phyloP scores from a whole-genome alignment of 352 stramenopile species.

The Phytophthora gonapodyides region DNA sequence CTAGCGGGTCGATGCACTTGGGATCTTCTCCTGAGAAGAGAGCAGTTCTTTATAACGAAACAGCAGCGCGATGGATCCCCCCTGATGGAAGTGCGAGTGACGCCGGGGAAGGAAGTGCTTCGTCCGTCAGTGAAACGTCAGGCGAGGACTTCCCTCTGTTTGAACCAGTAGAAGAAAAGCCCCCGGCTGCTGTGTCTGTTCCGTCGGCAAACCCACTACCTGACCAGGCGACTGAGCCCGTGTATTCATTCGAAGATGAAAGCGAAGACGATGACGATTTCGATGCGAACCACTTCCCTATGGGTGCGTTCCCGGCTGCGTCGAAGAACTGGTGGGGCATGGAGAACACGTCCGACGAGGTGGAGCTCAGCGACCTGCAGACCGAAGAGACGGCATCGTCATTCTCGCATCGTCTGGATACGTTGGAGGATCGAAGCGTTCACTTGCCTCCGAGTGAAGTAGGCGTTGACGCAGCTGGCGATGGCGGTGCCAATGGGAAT shows the following conservation, averaged over 20 bases:
- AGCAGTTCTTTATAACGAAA: slow-evolving; percentile 49
- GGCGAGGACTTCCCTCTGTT: slow-evolving; percentile 35
- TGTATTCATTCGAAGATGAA: slow-evolving; percentile 20
- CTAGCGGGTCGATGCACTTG: slow-evolving; percentile 31
- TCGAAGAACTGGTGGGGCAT: slow-evolving; percentile 83
- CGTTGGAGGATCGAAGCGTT: slow-evolving; percentile 47
- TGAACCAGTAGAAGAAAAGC: slow-evolving; percentile 57
- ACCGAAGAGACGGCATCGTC: slow-evolving; percentile 74
- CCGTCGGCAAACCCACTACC: neutral
- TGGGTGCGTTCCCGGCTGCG: slow-evolving; percentile 58
- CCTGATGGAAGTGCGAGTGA: slow-evolving; percentile 22
- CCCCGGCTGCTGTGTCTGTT: slow-evolving; percentile 5
- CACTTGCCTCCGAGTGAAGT: slow-evolving; percentile 30
- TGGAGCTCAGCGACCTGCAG: slow-evolving; percentile 78
- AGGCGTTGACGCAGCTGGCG: slow-evolving; percentile 21
- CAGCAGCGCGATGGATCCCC: slow-evolving; percentile 69
- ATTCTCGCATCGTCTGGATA: slow-evolving; percentile 67
- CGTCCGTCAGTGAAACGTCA: slow-evolving; percentile 18
- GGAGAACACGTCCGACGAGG: slow-evolving; percentile 45
- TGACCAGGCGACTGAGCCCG: slow-evolving; percentile 6
- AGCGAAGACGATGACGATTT: slow-evolving; percentile 56
- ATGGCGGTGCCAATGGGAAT: slow-evolving; percentile 21
- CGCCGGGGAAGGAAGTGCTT: slow-evolving; percentile 8
- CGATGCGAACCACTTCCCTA: slow-evolving; percentile 49
- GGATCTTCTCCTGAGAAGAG: slow-evolving; percentile 51